Percentiles rank a stretch among this genome's conserved stretches.
These are phyloP conservation scores for Hyaloperonospora brassicae DNA, from an alignment of 352 stramenopile genomes.

Conservation along the genomic window DNA sequence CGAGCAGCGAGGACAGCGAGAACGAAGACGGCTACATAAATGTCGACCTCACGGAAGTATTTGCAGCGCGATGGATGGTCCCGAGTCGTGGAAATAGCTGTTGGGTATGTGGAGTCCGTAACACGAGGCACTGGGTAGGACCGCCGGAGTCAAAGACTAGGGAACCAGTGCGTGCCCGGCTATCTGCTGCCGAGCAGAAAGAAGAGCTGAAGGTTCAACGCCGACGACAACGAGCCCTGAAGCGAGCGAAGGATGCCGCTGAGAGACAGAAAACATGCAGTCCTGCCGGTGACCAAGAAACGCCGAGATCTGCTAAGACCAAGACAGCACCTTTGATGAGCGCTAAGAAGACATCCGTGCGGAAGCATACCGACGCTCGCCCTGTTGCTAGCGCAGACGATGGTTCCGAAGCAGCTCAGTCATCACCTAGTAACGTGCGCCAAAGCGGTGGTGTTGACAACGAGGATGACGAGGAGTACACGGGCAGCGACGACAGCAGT, in stretches of 20 bases:
- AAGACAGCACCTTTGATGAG: constrained; percentile 14
- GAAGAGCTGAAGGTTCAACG: constrained; percentile 10
- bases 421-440: constrained; percentile 7
- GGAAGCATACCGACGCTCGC: constrained; percentile 7
- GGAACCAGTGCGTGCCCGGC: constrained; percentile 4
- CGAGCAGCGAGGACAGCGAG: constrained; percentile 50
- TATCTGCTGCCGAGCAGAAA: constrained; percentile 11
- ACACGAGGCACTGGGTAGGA: constrained; percentile 54
- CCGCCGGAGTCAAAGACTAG: constrained; percentile 33
- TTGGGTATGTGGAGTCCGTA: constrained; percentile 74
- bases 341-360: constrained; percentile 5
- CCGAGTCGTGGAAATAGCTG: constrained; percentile 44
- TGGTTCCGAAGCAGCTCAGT: constrained; percentile 3
- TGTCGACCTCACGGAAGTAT: constrained; percentile 55
- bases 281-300: constrained; percentile 6
- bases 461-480: constrained; percentile 27
- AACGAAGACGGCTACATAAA: constrained; percentile 56
- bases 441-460: constrained; percentile 13
- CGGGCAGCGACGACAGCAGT: constrained; percentile 21
- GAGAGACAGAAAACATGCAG: constrained; percentile 6
- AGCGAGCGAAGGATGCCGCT: constrained; percentile 10
- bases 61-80: constrained; percentile 66
- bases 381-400: constrained; percentile 6
- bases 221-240: constrained; percentile 14
- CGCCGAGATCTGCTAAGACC: constrained; percentile 5